A percentile compares a stretch with the other conserved stretches of the same genome.
These are phyloP conservation scores for Pichia pseudocactophila DNA, from an alignment of 805 yeast genomes.

Conservation along the genomic window DNA sequence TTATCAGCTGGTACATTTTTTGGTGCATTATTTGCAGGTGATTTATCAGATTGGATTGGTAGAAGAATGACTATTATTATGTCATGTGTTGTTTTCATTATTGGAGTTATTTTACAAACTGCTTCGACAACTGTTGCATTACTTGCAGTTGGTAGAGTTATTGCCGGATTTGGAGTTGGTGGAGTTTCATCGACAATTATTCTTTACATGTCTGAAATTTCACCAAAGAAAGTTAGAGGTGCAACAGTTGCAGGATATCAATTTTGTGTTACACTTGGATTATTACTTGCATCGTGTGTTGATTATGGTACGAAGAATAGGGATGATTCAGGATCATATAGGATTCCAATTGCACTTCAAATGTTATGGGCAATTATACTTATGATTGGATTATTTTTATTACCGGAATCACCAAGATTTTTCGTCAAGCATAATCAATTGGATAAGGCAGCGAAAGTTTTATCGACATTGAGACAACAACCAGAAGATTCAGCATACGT, in stretches of 20 bases:
- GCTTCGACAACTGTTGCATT: slow-evolving; percentile 38
- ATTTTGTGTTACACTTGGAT: slow-evolving; percentile 55
- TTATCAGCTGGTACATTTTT: slow-evolving; percentile 62
- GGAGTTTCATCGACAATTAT: slow-evolving; percentile 70
- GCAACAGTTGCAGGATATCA: slow-evolving; percentile 70
- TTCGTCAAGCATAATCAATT: slow-evolving; percentile 47
- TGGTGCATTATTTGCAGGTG: slow-evolving; percentile 59
- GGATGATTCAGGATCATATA: slow-evolving; percentile 49
- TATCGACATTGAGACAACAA: slow-evolving; percentile 47
- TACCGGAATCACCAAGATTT: slow-evolving; percentile 76
- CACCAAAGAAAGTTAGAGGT: slow-evolving; percentile 74
- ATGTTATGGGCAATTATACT: slow-evolving; percentile 60
- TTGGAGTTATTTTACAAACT: slow-evolving; percentile 42
- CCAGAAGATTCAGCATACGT: slow-evolving; percentile 38
- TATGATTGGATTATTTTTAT: slow-evolving; percentile 49
- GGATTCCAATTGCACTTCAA: slow-evolving; percentile 69
- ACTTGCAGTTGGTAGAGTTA: slow-evolving; percentile 57
- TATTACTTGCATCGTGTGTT: slow-evolving; percentile 59
- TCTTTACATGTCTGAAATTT: slow-evolving; percentile 68
- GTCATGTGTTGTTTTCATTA: slow-evolving; percentile 36
- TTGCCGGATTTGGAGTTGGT: slow-evolving; percentile 76
- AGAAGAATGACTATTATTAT: slow-evolving; percentile 39
- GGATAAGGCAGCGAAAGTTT: slow-evolving; percentile 48
- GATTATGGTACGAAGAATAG: slow-evolving; percentile 57
- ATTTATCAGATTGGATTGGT: slow-evolving; percentile 38